These are phyloP conservation scores for Melaleuca alternifolia DNA, from an alignment of 345 rosid species.

Conservation along the genomic window DNA sequence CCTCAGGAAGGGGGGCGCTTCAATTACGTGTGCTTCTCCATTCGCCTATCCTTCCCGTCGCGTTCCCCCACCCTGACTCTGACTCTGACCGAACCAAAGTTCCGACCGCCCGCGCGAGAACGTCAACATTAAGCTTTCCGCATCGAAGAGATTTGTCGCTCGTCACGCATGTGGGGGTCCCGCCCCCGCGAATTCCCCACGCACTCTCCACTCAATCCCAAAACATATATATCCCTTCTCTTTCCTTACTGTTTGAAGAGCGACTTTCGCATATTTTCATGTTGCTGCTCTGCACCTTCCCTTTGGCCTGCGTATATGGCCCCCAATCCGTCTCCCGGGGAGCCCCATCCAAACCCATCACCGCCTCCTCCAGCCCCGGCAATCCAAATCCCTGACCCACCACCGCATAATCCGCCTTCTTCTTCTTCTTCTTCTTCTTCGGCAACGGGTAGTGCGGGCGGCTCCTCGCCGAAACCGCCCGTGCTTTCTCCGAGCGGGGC, in stretches of 20 bases:
- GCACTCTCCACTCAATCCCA: neutral
- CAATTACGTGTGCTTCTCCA: neutral
- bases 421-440: neutral
- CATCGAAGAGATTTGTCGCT: neutral
- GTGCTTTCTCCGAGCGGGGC: conserved; percentile 7
- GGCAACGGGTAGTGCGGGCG: neutral
- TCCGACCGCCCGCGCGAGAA: neutral
- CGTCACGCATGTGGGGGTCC: neutral
- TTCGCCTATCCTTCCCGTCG: neutral
- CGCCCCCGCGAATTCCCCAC: neutral
- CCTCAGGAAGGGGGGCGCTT: neutral
- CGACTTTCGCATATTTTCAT: neutral
- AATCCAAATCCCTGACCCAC: neutral
- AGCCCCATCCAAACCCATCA: neutral
- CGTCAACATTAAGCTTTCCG: neutral
- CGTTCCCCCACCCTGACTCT: no score
- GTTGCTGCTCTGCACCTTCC: neutral
- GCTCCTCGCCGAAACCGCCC: neutral
- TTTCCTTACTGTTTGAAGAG: neutral
- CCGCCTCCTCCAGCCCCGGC: neutral
- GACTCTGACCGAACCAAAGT: neutral
- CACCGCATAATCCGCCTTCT: neutral
- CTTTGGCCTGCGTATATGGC: neutral
- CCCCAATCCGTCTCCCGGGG: neutral
- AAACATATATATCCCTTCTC: neutral